phyloP scores from a whole-genome alignment of 805 yeast species.

The Candida andamanensis region DNA sequence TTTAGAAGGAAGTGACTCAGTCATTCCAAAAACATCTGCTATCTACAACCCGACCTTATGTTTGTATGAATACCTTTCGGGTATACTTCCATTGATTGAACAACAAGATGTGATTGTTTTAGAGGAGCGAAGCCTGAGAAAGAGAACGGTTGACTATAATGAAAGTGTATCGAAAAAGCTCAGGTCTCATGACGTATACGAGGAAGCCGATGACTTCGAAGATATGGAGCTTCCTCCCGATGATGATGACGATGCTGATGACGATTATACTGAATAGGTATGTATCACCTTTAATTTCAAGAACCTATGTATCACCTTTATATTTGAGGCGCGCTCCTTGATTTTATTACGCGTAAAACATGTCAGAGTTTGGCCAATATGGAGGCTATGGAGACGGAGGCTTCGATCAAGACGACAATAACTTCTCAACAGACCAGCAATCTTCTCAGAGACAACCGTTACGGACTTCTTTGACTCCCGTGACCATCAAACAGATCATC shows the following conservation, averaged over 20 bases:
- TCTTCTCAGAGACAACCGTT: conserved; percentile 21
- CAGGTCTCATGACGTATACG: conserved; percentile 8
- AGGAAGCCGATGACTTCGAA: conserved; percentile 15
- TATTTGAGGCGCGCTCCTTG: too few species aligned
- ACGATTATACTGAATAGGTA: conserved; percentile 14
- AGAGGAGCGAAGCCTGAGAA: conserved; percentile 14
- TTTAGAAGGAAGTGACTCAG: neutral
- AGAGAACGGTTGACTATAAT: conserved; percentile 17
- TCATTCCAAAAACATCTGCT: conserved; percentile 13
- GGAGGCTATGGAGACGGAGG: conserved; percentile 17
- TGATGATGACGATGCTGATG: conserved; percentile 9
- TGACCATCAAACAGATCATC: conserved; percentile 66
- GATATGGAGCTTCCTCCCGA: conserved; percentile 7
- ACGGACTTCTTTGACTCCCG: conserved; percentile 45
- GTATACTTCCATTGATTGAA: conserved; percentile 22
- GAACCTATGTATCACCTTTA: too few species aligned
- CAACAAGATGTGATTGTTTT: conserved; percentile 17
- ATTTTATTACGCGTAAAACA: too few species aligned
- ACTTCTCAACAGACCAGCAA: conserved; percentile 17
- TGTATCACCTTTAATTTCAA: too few species aligned
- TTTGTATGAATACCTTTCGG: conserved; percentile 25
- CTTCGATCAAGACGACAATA: conserved; percentile 12
- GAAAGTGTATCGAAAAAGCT: conserved; percentile 10
- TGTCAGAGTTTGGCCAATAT: conserved; percentile 14
- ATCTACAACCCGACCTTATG: conserved; percentile 23